Conservation (phyloP, 768 basidiomycete species). For the Mycena haematopus region DNA sequence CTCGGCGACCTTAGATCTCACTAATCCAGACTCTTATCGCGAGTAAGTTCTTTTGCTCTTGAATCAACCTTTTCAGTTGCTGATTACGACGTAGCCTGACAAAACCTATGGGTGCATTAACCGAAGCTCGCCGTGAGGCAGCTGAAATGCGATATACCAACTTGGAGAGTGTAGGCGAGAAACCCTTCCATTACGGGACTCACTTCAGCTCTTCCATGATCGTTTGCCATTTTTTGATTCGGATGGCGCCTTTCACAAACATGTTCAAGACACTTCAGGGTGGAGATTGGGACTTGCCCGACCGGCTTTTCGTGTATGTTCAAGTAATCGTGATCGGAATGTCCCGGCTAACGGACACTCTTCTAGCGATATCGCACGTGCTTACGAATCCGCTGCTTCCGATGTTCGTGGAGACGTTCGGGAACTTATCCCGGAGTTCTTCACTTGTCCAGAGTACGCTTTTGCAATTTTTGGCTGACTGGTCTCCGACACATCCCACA, state of each 20-base stretch:
- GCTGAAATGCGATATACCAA: slow-evolving; percentile 78
- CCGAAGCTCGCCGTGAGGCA: slow-evolving; percentile 72
- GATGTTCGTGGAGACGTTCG: slow-evolving; percentile 93
- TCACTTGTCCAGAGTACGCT: slow-evolving; percentile 78
- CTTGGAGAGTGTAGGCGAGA: slow-evolving; percentile 80
- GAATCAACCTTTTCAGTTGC: not conserved
- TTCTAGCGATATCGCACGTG: slow-evolving; percentile 72
- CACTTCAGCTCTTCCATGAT: slow-evolving; percentile 98
- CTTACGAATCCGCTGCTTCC: slow-evolving; percentile 84
- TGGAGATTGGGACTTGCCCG: slow-evolving; percentile 94
- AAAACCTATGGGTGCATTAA: slow-evolving; percentile 91
- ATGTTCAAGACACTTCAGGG: slow-evolving; percentile 97
- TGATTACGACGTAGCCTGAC: slow-evolving; percentile 58
- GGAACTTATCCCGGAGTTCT: slow-evolving; percentile 92
- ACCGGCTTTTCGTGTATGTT: slow-evolving; percentile 78
- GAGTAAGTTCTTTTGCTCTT: slow-evolving; percentile 59
- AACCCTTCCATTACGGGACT: slow-evolving; percentile 92
- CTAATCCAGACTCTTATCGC: slow-evolving; percentile 64
- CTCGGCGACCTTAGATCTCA: slow-evolving; percentile 71
- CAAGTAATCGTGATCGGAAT: not conserved
- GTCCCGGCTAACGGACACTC: slow-evolving; percentile 8
- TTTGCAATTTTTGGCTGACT: not conserved
- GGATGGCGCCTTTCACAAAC: slow-evolving; percentile 88
- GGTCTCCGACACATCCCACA: slow-evolving; percentile 34
- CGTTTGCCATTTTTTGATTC: slow-evolving; percentile 91